phyloP scores from a whole-genome alignment of 2,329 filamentous ascomycete species.

The Pyrenochaeta sp. region DNA sequence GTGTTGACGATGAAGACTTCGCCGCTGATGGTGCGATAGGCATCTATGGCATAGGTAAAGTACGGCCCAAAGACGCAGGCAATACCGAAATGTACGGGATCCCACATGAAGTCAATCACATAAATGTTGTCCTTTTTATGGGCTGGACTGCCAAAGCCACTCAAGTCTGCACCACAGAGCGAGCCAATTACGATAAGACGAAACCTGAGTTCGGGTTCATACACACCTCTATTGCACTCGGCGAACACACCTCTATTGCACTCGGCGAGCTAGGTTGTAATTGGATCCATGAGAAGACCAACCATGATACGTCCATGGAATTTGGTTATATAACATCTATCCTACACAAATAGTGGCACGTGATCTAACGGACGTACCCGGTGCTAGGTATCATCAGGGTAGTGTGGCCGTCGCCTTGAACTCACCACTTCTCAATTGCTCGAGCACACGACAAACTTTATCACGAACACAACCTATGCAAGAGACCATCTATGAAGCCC shows the following conservation, averaged over 20 bases:
- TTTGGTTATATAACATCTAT: no score
- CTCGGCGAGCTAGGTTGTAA: conserved; percentile 53
- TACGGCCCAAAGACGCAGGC: conserved; percentile 37
- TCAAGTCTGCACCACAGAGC: conserved; percentile 45
- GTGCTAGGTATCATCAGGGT: no score
- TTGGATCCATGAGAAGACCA: conserved; percentile 42
- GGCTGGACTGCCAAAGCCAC: conserved; percentile 47
- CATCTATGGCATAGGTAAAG: conserved; percentile 48
- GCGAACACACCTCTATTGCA: conserved; percentile 60
- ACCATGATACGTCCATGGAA: conserved; percentile 39
- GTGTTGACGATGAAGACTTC: conserved; percentile 54
- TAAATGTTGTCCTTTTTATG: conserved; percentile 19
- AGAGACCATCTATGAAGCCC: no score
- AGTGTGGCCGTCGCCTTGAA: no score
- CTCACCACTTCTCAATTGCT: no score
- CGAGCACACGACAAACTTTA: no score
- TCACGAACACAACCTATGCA: no score
- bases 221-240: conserved; percentile 58
- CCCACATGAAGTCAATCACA: conserved; percentile 38
- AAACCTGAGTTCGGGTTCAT: conserved; percentile 62
- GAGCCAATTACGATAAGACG: conserved; percentile 38
- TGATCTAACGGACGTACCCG: no score
- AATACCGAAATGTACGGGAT: conserved; percentile 38
- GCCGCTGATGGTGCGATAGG: conserved; percentile 49
- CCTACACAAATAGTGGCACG: no score